Evolutionary conservation across 169 alveolate genomes (phyloP), one percentile per base, ranked within the genome.

Genomic region (Ichthyophthirius multifiliis): DNA sequence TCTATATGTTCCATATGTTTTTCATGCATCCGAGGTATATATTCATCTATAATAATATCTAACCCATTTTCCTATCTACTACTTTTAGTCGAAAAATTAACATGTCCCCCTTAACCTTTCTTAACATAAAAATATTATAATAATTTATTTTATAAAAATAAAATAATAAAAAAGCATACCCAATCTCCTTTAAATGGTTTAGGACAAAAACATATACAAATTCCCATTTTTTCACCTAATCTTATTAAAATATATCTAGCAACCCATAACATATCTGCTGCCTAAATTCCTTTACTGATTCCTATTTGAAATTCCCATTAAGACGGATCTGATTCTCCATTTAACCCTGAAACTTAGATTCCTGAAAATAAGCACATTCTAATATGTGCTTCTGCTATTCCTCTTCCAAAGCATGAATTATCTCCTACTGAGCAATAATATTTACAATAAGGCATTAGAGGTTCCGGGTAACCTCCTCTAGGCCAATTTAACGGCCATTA

Each of bases 391-490:
- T 89, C 94, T 78, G 83, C 67, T 27, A 89, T 55, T 32, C 77
- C 85, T 75, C 94, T 82, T 10, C 94, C 94, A 67, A 71, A 81
- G 71, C 83, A 73, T 16, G 23, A 44, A 18, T 44, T 78, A 20
- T 82, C 83, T 5, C 92, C 94, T 6, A 89, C 89, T 65, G 88
- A 67, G 86, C 92, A 85, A 55, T 89, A 89, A n/a, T n/a, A n/a
- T n/a, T n/a, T n/a, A n/a, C n/a, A n/a, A 48, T 83, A 87, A 16
- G 84, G 84, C 5, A 87, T 87, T 76, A 76, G 82, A 13, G 79
- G 75, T 20, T 65, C 75, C 16, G 89, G 92, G 74, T 63, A 87
- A 18, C 89, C 89, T 3, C 82, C 83, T 31, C 18, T 71, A 10
- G 87, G 86, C 77, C 87, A 86, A 43, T 89, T 89, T 3, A 86